Evolutionary conservation across 257 asterid species (phyloP).

Genomic region (Buddleja alternifolia): DNA sequence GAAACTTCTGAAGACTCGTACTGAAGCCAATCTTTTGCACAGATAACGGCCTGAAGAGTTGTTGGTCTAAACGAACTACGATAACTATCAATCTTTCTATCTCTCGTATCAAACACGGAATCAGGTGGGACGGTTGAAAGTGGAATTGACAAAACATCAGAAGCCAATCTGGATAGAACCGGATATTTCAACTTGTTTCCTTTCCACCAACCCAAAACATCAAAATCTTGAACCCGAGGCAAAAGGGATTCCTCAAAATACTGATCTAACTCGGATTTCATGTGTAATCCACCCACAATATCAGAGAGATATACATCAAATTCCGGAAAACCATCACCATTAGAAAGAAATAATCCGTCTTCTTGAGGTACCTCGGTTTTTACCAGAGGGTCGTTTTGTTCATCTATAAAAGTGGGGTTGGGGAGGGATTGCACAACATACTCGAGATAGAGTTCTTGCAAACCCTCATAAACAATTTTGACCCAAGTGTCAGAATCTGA

Average conservation of each 20-base stretch:
- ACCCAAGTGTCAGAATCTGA: slow-evolving; percentile 45
- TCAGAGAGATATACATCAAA: slow-evolving; percentile 59
- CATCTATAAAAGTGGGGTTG: slow-evolving; percentile 40
- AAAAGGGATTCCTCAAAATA: slow-evolving; percentile 60
- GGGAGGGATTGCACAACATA: slow-evolving; percentile 48
- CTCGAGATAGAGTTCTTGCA: slow-evolving; percentile 52
- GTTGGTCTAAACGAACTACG: slow-evolving; percentile 53
- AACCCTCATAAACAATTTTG: slow-evolving; percentile 50
- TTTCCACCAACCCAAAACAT: slow-evolving; percentile 93
- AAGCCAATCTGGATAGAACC: slow-evolving; percentile 69
- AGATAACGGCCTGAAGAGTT: slow-evolving; percentile 64
- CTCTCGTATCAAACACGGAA: slow-evolving; percentile 56
- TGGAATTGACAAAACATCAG: slow-evolving; percentile 75
- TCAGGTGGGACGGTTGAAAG: slow-evolving; percentile 57
- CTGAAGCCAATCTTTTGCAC: slow-evolving; percentile 84
- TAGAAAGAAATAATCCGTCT: slow-evolving; percentile 36
- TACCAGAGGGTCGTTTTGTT: slow-evolving; percentile 33
- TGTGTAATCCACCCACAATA: slow-evolving; percentile 42
- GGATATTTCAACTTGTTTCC: slow-evolving; percentile 57
- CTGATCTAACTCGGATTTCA: slow-evolving; percentile 62
- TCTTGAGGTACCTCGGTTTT: slow-evolving; percentile 44
- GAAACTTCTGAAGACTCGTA: slow-evolving; percentile 33
- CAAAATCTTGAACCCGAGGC: slow-evolving; percentile 75
- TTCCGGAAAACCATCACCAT: slow-evolving; percentile 49
- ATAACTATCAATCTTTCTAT: slow-evolving; percentile 45